Evolutionary conservation across 768 basidiomycete species (phyloP), one percentile per base, ranked within the genome.

Genomic region (Mycena pura): DNA sequence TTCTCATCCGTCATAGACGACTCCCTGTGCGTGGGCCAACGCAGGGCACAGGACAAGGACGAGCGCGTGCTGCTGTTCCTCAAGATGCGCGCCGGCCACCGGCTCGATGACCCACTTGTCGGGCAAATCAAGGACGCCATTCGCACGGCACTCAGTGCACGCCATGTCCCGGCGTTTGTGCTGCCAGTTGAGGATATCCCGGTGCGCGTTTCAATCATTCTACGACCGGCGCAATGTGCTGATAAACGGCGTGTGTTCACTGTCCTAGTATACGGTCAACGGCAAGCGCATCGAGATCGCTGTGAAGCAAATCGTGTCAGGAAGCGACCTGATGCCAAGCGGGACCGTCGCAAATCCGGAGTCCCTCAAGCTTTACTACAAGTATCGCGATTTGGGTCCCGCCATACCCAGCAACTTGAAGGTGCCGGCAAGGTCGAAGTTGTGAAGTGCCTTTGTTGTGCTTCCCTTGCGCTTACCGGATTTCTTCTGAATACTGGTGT

Each of bases 241-340:
- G n/a, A n/a, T n/a, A 4, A 25, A 38, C 36, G 5, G 24, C 27
- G 22, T 3, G 25, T 14, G 41, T 21, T 48, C 28, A 29, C 5
- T 38, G 36, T 49, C 29, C 27, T 46, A 91, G 90, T 90, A 90
- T 63, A 91, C 89, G 0, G 85, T 90, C 9, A 91, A 90, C 47
- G 85, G 85, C 10, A 92, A 91, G 79, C 91, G 90, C 69, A 89
- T 91, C 40, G 90, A 91, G 73, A 90, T 91, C 27, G 89, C 87
- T 3, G 86, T 91, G 48, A 91, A 91, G 72, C 88, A 90, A 67
- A 88, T 91, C 56, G 80, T 91, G 39, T 90, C 88, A n/a, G 89
- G 89, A 1, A 77, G 78, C 11, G 78, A 83, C 57, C 63, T 90
- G 40, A 79, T 84, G 65, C 88, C 89, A 4, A 91, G 89, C 62